Conservation (phyloP, 495 filamentous ascomycete genomes). For the Penicillium dipodomyicola region DNA sequence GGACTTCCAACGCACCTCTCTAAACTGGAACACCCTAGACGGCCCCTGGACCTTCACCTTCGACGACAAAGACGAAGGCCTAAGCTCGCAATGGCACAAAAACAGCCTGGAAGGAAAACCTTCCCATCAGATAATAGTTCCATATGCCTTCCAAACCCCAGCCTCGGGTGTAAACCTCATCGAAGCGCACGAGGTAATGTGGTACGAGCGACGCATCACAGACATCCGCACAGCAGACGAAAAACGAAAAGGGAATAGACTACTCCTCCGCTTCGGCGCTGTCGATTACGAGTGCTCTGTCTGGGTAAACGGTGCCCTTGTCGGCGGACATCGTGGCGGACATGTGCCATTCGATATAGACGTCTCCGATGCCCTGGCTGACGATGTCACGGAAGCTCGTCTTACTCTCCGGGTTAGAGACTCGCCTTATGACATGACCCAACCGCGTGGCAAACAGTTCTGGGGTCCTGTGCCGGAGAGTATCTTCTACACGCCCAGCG, state of each 20-base stretch:
- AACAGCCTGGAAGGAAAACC: conserved; percentile 18
- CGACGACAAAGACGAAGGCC: conserved; percentile 53
- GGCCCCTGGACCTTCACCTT: conserved; percentile 57
- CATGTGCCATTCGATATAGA: conserved; percentile 42
- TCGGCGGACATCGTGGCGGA: conserved; percentile 35
- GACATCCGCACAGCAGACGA: conserved; percentile 43
- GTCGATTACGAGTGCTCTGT: conserved; percentile 40
- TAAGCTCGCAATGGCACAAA: conserved; percentile 34
- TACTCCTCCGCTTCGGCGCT: conserved; percentile 37
- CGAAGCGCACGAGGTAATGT: conserved; percentile 57
- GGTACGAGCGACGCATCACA: conserved; percentile 53
- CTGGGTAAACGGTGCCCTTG: conserved; percentile 30
- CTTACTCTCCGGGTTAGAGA: conserved; percentile 34
- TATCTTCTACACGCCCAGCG: conserved; percentile 42
- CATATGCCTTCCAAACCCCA: conserved; percentile 57
- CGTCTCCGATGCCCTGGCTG: conserved; percentile 25
- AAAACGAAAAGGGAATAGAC: conserved; percentile 13
- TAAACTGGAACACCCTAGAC: conserved; percentile 54
- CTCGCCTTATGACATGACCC: conserved; percentile 35
- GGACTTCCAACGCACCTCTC: conserved; percentile 51
- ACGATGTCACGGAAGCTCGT: conserved; percentile 5
- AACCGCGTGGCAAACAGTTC: conserved; percentile 43
- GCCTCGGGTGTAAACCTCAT: conserved; percentile 54
- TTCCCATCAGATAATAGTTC: conserved; percentile 48
- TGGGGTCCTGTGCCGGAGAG: conserved; percentile 40